Percentiles rank a stretch among this genome's conserved stretches.
Evolutionary conservation across 306 rosid genomes (phyloP).

Genomic region (Ammopiptanthus mongolicus): DNA sequence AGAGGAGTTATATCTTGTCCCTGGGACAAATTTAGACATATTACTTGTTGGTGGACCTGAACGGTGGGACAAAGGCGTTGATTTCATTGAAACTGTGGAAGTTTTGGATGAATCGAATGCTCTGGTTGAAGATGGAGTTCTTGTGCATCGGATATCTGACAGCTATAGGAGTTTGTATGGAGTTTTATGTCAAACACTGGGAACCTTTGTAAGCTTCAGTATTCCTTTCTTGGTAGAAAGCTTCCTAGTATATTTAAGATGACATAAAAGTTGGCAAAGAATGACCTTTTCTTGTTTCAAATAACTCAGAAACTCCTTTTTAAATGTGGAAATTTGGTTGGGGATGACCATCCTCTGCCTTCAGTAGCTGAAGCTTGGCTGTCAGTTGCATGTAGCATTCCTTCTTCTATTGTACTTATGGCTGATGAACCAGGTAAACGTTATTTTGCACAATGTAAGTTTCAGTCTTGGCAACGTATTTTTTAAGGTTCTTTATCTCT

Average conservation of each 20-base stretch:
- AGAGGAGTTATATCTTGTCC: constrained; percentile 68
- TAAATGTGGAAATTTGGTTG: constrained; percentile 80
- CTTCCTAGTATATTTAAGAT: constrained; percentile 9
- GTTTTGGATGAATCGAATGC: constrained; percentile 42
- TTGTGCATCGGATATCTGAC: constrained; percentile 51
- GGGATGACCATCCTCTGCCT: constrained; percentile 85
- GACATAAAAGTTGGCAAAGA: not conserved
- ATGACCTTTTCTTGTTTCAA: constrained; percentile 17
- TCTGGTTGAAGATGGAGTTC: constrained; percentile 41
- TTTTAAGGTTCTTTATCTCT: constrained; percentile 11
- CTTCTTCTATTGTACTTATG: constrained; percentile 63
- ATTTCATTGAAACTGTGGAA: constrained; percentile 42
- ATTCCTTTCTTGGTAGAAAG: constrained; percentile 20
- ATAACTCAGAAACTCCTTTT: constrained; percentile 71
- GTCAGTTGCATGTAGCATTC: constrained; percentile 59
- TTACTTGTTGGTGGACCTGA: constrained; percentile 84
- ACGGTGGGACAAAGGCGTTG: constrained; percentile 57
- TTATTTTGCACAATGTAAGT: constrained; percentile 14
- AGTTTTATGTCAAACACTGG: constrained; percentile 58
- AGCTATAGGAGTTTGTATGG: constrained; percentile 51
- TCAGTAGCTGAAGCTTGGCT: constrained; percentile 48
- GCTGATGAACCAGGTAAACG: constrained; percentile 79
- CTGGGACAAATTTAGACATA: constrained; percentile 66
- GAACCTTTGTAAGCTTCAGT: constrained; percentile 65
- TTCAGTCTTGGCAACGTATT: constrained; percentile 5